These are phyloP conservation scores for Calendula officinalis DNA, from an alignment of 129 eudicot genomes.

Conservation along the genomic window DNA sequence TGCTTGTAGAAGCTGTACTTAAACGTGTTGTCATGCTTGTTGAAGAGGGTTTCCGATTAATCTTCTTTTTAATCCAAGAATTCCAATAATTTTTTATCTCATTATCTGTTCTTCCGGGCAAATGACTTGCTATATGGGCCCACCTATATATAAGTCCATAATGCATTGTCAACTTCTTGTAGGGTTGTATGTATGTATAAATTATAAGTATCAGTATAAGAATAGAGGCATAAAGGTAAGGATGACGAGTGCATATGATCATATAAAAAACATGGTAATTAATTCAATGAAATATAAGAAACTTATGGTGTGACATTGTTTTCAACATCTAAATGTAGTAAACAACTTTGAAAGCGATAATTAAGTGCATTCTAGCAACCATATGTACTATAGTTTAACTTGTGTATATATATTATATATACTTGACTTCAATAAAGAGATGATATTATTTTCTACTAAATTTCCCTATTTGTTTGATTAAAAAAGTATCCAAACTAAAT, in stretches of 20 bases:
- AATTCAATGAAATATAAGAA: conserved; percentile 1
- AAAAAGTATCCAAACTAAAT: too few relatives aligned
- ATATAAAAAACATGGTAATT: conserved; percentile 7
- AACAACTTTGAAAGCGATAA: conserved; percentile 37
- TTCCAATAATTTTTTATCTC: conserved; percentile 95
- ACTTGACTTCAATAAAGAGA: background rate
- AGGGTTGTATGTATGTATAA: background rate
- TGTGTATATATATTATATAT: background rate
- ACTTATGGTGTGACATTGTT: conserved; percentile 26
- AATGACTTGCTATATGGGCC: conserved; percentile 96
- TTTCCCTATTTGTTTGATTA: background rate
- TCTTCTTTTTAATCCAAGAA: conserved; percentile 94
- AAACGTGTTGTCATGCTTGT: conserved; percentile 31
- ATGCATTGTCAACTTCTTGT: conserved; percentile 5
- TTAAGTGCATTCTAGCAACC: conserved; percentile 1
- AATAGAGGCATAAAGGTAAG: conserved; percentile 4
- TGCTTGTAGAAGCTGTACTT: conserved; percentile 22
- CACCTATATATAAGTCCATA: conserved; percentile 44
- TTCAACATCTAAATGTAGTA: conserved; percentile 28
- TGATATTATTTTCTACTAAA: background rate
- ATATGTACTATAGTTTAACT: background rate
- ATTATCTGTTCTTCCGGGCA: conserved; percentile 87
- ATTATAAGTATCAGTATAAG: background rate
- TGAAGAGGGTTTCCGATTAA: conserved; percentile 52
- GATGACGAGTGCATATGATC: conserved; percentile 15